Evolutionary conservation across 2,329 filamentous ascomycete genomes (phyloP).

Genomic region (Cercospora brassicicola): DNA sequence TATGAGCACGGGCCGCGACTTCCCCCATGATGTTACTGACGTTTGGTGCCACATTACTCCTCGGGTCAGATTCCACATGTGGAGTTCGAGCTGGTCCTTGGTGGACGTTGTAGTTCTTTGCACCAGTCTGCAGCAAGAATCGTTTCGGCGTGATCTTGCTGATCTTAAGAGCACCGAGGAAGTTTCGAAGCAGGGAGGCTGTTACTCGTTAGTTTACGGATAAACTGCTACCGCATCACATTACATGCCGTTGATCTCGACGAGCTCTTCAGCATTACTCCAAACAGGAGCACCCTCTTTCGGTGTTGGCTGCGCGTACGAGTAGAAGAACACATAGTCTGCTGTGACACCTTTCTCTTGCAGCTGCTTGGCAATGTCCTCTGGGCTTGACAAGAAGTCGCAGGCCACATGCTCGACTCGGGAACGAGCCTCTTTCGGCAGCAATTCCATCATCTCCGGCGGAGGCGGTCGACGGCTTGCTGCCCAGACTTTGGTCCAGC

Average conservation of each 20-base stretch:
- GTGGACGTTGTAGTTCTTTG: conserved; percentile 52
- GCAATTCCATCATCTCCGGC: conserved; percentile 39
- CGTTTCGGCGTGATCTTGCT: conserved; percentile 48
- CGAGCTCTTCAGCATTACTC: conserved; percentile 54
- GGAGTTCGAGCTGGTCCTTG: conserved; percentile 49
- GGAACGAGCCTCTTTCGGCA: conserved; percentile 35
- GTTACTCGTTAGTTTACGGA: neutral
- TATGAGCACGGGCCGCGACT: neutral
- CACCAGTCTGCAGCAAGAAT: conserved; percentile 54
- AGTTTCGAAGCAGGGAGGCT: conserved; percentile 51
- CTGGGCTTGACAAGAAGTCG: conserved; percentile 42
- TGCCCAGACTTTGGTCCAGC: conserved; percentile 56
- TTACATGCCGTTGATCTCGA: conserved; percentile 45
- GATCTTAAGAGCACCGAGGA: conserved; percentile 48
- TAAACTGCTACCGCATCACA: too few relatives aligned
- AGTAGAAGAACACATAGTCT: conserved; percentile 56
- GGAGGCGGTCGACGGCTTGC: conserved; percentile 51
- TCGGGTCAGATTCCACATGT: conserved; percentile 49
- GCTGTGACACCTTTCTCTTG: conserved; percentile 39
- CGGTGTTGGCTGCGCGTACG: conserved; percentile 53
- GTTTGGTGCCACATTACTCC: conserved; percentile 50
- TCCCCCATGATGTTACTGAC: neutral
- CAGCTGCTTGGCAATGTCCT: conserved; percentile 42
- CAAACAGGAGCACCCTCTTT: conserved; percentile 48
- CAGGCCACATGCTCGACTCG: conserved; percentile 35